Evolutionary conservation across 805 yeast species (phyloP), one percentile per base, ranked within the genome.

Genomic region (Spathaspora gorwiae): DNA sequence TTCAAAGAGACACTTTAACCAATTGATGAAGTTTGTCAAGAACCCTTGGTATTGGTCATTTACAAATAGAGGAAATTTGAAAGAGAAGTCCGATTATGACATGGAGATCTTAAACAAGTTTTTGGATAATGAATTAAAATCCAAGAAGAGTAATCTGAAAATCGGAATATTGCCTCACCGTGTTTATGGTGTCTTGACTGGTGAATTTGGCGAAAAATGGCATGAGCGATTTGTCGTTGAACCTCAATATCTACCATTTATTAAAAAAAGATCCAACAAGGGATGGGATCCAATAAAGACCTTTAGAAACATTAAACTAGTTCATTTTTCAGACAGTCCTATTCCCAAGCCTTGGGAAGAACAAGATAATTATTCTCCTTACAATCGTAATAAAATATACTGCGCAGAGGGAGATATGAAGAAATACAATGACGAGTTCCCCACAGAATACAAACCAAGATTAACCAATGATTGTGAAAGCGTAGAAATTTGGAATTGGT

Each of bases 321-420:
- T 81, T 27, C 90, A 84, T 57, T 84, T 78, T 58, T 78, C 84
- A 3, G 90, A 84, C 55, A 72, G 74, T 32, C 89, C 89, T 6
- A 60, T 82, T 6, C 79, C 82, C 0, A 83, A 84, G 54, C 89
- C 88, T 5, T 83, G 89, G 89, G 56, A 55, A 35, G 35, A 49
- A 3, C 60, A 61, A 39, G 52, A 57, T 40, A 50, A 57, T 34
- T 27, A 31, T 9, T 59, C 46, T 8, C 54, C 55, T 31, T 65
- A 65, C 45, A 61, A 60, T 42, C 27, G 46, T n/a, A 51, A 50
- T 38, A 59, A 60, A 46, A 58, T 62, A 2, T 51, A 57, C 35
- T 66, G 73, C 45, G 45, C 45, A 1, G 43, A 55, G 15, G 37
- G 39, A n/a, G 56, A 57, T 42, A 43, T 39, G 43, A 56, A 19